Evolutionary conservation across 2,329 filamentous ascomycete species (phyloP), one percentile per base, ranked within the genome.

Genomic region (Colletotrichum caudatum): DNA sequence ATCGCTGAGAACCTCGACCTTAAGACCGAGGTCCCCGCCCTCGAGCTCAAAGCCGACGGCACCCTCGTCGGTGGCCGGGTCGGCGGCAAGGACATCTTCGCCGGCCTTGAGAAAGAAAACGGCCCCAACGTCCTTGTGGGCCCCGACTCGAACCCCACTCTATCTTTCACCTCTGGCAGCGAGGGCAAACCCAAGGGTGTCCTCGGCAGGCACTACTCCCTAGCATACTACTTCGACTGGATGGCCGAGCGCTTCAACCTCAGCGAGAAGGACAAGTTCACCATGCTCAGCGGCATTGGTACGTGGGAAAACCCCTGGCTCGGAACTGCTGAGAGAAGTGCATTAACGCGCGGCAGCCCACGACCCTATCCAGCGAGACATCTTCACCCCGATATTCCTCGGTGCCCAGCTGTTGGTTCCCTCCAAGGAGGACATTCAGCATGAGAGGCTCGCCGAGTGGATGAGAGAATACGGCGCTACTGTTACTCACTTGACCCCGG

Each of bases 141-240:
- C 0, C 95, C 95, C 0, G 95, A 98, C 80, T 94, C 92, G 20
- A 92, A 87, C 8, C 92, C 92, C 1, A 97, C 92, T 0, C 84
- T 97, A 1, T 88, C 85, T 37, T 94, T 93, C 79, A 94, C 93
- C 1, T 90, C 86, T 8, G 94, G 94, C 5, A 89, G 86, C 1
- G 93, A 97, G 26, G 66, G 59, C 29, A 69, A 58, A 44, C 66
- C 61, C 50, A 69, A 69, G 58, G 58, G 33, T 75, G 95, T 98
- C 16, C 87, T 91, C 67, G 95, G 95, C 1, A 89, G 95, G 18
- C 95, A 98, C 81, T 98, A 92, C 83, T 93, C 90, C 62, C 84
- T 98, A 72, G 89, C 94, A 1, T 91, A 92, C 76, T 98, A 97
- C 83, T 97, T 95, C 78, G 90, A 91, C 26, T 98, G 94, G 95